Percentiles rank a stretch among this genome's conserved stretches.
phyloP scores from a whole-genome alignment of 345 rosid species.

The Ceriops tagal region DNA sequence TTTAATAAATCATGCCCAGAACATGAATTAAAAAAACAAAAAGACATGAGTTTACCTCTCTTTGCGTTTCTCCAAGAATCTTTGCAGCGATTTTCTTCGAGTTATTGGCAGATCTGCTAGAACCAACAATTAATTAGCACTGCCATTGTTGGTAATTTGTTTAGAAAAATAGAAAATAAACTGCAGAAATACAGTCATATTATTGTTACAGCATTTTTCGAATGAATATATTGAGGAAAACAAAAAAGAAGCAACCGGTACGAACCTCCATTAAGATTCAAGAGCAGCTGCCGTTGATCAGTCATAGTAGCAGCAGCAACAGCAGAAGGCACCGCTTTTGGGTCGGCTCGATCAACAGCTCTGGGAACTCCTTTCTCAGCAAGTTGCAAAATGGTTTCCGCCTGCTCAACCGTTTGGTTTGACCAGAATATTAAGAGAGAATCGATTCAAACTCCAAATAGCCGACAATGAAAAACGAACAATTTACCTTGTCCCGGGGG shows the following conservation, averaged over 20 bases:
- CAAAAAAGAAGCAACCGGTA: neutral
- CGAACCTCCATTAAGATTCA: constrained; percentile 57
- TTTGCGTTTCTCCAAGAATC: constrained; percentile 87
- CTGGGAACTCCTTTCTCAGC: constrained; percentile 45
- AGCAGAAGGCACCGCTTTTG: constrained; percentile 18
- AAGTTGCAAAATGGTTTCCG: constrained; percentile 55
- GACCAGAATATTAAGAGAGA: neutral
- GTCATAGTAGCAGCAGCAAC: constrained; percentile 13
- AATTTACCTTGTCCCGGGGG: constrained; percentile 48
- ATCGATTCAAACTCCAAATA: neutral
- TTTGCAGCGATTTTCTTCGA: constrained; percentile 68
- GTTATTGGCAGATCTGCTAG: constrained; percentile 64
- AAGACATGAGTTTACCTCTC: constrained; percentile 51
- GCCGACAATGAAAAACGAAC: neutral
- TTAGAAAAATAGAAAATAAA: neutral
- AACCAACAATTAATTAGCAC: neutral
- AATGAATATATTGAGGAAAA: too few species aligned
- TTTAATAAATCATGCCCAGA: neutral
- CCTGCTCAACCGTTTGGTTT: constrained; percentile 22
- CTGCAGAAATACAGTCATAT: too few species aligned
- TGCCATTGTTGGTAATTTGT: neutral
- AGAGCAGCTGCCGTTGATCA: constrained; percentile 43
- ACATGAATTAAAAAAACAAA: neutral
- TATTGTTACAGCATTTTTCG: too few species aligned
- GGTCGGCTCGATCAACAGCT: constrained; percentile 24